Conservation (phyloP, 441 rosid species). For the Codiaeum variegatum region DNA sequence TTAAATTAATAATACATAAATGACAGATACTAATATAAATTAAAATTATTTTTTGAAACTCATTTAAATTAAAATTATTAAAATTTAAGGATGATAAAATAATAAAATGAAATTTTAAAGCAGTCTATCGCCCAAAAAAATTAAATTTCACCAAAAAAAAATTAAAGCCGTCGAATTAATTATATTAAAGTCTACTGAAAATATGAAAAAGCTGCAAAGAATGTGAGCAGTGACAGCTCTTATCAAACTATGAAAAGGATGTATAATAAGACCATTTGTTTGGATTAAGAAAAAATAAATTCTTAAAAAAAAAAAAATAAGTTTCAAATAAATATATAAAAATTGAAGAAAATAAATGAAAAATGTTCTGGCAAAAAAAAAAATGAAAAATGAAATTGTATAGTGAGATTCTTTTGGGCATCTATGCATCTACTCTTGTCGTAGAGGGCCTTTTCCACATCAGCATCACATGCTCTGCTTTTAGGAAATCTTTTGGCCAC, state of each 20-base stretch:
- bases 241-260: slow-evolving; percentile 26
- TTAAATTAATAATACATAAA: too few relatives aligned
- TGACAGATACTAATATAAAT: too few relatives aligned
- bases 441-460: slow-evolving; percentile 31
- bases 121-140: too few relatives aligned
- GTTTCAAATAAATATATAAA: not conserved
- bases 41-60: too few relatives aligned
- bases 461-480: slow-evolving; percentile 41
- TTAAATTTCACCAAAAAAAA: too few relatives aligned
- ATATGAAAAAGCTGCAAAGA: not conserved
- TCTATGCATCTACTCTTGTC: slow-evolving; percentile 8
- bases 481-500: slow-evolving; percentile 17
- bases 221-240: slow-evolving; percentile 30
- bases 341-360: not conserved
- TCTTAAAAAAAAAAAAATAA: not conserved
- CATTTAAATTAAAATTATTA: too few relatives aligned
- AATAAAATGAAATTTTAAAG: too few relatives aligned
- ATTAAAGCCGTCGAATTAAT: too few relatives aligned
- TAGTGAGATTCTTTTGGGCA: slow-evolving; percentile 20
- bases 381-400: not conserved
- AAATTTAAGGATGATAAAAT: too few relatives aligned
- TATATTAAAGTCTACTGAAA: too few relatives aligned
- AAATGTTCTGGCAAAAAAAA: not conserved
- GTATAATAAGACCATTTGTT: not conserved
- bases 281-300: too few relatives aligned